Base-by-base conservation (phyloP, 2,329 filamentous ascomycete genomes). In the Paecilomyces sp. region DNA sequence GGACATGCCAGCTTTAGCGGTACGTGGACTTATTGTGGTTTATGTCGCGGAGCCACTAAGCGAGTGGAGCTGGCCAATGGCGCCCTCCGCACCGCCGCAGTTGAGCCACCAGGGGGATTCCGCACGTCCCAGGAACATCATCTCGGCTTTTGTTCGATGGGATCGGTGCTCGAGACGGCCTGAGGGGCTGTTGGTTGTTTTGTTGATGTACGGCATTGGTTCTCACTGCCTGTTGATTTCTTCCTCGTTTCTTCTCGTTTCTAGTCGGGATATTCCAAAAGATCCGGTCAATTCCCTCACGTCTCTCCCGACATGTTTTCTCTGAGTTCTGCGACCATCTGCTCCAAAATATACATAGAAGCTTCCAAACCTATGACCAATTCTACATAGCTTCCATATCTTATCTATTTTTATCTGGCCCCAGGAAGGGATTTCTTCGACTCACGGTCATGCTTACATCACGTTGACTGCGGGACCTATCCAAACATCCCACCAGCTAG, bases 21-120 rank as follows among this genome's bases (percentile, higher is more conserved):
- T 67, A 74, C 71, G 71, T 75, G 72, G 72, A 74, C 72, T 72
- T 71, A 72, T 71, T 72, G 71, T 69, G 69, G 41, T 64, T 58
- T 61, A 57, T 57, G 55, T 41, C 36, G 33, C 50, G 34, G 60
- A 58, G 58, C 60, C 57, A 65, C 65, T 70, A 74, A 74, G 73
- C 72, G 70, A 72, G 66, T 65, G 63, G 64, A 61, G 51, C 60
- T 59, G 62, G 64, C 70, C 68, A 73, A 72, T 74, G 61, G 67
- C 62, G 65, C 57, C 58, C 60, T 63, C 63, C 47, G 70, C n/a
- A 41, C 34, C 36, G 15, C 54, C 54, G 22, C 18, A 30, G 18
- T n/a, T 54, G 55, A 52, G 33, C 62, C 61, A 25, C 51, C 69
- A 68, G 56, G 63, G 65, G 63, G 61, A 57, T 31, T 67, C 65